phyloP scores from a whole-genome alignment of 2,329 filamentous ascomycete genomes.

The Leptographium radiaticola region DNA sequence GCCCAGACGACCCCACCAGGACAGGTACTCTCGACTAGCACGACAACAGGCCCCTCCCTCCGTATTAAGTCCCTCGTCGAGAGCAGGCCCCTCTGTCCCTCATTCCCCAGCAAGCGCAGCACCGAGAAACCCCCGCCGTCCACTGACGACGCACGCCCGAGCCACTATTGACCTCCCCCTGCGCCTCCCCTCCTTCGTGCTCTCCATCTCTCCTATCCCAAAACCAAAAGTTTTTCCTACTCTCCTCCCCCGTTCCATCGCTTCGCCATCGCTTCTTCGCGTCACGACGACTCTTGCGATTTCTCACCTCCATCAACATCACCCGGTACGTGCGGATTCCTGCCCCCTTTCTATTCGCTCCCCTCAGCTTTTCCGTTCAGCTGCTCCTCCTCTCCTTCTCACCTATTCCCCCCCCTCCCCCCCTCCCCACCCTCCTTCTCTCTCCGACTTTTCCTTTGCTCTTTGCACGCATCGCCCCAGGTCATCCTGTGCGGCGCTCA shows the following conservation, averaged over 20 bases:
- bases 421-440: background rate
- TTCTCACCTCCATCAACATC: background rate
- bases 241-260: background rate
- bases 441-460: background rate
- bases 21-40: background rate
- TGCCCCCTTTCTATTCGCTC: background rate
- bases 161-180: background rate
- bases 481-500: background rate
- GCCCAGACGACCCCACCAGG: slow-evolving; percentile 2
- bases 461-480: background rate
- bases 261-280: background rate
- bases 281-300: background rate
- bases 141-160: background rate
- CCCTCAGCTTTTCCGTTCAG: background rate
- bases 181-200: background rate
- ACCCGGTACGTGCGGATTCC: background rate
- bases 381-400: background rate
- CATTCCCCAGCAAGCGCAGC: background rate
- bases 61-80: background rate
- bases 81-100: background rate
- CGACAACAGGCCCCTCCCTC: background rate
- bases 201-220: background rate
- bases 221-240: background rate
- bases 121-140: background rate
- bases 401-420: background rate